These are phyloP conservation scores for Chaetomium fimeti DNA, from an alignment of 495 filamentous ascomycete species.

Conservation along the genomic window DNA sequence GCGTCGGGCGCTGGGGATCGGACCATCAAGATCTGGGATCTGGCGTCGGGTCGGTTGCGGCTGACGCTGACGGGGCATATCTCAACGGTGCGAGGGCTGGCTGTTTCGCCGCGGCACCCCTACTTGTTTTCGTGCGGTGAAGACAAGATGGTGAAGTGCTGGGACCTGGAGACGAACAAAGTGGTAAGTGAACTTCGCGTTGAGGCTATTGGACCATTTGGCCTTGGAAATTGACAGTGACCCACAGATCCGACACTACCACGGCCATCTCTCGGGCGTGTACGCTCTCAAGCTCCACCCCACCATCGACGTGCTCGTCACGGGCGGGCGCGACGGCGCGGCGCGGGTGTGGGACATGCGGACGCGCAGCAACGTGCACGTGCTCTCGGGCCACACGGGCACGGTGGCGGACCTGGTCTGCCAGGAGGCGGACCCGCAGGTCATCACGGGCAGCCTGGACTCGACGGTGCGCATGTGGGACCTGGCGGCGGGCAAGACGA, in stretches of 20 bases:
- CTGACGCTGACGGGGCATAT: conserved; percentile 97
- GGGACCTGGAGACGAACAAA: conserved; percentile 98
- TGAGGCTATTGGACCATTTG: not conserved
- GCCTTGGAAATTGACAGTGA: not conserved
- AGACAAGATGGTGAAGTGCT: conserved; percentile 99
- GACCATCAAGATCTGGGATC: conserved; percentile 99
- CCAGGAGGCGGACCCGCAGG: conserved; percentile 94
- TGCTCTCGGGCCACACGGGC: conserved; percentile 82
- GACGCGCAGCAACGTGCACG: conserved; percentile 91
- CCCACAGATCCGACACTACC: conserved; percentile 79
- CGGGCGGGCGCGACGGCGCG: conserved; percentile 91
- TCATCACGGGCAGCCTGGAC: conserved; percentile 89
- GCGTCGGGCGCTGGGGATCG: conserved; percentile 93
- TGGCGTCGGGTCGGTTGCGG: conserved; percentile 76
- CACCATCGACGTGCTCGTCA: conserved; percentile 90
- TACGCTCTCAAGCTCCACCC: conserved; percentile 91
- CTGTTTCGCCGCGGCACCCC: conserved; percentile 89
- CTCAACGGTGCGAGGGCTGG: conserved; percentile 89
- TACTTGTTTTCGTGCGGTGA: conserved; percentile 98
- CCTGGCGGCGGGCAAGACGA: conserved; percentile 90
- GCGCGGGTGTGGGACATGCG: conserved; percentile 99
- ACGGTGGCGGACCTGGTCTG: conserved; percentile 87
- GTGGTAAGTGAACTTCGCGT: conserved; percentile 46
- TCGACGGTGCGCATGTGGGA: conserved; percentile 94
- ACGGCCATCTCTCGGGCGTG: conserved; percentile 94